phyloP scores from a whole-genome alignment of 345 rosid species.

The Pseudoturritis turrita region DNA sequence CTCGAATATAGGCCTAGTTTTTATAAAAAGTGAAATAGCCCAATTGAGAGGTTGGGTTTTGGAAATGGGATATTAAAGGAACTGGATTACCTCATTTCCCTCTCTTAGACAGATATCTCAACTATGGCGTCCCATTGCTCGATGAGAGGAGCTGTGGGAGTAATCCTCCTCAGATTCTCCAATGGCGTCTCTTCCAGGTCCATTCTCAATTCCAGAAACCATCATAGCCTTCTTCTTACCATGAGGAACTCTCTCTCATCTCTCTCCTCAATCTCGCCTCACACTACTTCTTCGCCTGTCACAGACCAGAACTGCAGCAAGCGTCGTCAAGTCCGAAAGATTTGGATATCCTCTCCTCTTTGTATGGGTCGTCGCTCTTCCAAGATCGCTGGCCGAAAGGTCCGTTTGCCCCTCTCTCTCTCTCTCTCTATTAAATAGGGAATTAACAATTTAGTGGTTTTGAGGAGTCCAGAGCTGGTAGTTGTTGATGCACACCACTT shows the following conservation, averaged over 20 bases:
- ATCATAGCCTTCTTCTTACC: conserved; percentile 15
- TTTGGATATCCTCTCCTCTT: conserved; percentile 61
- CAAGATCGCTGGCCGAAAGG: conserved; percentile 93
- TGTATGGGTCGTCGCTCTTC: conserved; percentile 88
- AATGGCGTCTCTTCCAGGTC: conserved; percentile 37
- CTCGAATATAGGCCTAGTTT: no score
- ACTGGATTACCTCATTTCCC: neutral
- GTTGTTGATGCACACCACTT: conserved; percentile 2
- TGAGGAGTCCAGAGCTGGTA: neutral
- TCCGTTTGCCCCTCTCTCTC: neutral
- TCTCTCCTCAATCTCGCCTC: conserved; percentile 35
- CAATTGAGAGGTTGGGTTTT: neutral
- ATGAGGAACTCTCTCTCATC: conserved; percentile 33
- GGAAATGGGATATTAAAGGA: neutral
- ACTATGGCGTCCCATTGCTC: conserved; percentile 39
- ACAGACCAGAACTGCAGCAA: conserved; percentile 6
- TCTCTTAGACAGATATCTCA: neutral
- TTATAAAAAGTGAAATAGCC: no score
- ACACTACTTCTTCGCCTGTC: conserved; percentile 22
- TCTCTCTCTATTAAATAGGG: neutral
- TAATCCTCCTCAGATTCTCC: conserved; percentile 41
- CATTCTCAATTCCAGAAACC: conserved; percentile 25
- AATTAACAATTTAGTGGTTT: neutral
- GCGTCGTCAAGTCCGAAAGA: conserved; percentile 37
- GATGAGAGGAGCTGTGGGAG: conserved; percentile 33